Conservation (phyloP, 163 green algal genomes). For the Scenedesmus sp. region DNA sequence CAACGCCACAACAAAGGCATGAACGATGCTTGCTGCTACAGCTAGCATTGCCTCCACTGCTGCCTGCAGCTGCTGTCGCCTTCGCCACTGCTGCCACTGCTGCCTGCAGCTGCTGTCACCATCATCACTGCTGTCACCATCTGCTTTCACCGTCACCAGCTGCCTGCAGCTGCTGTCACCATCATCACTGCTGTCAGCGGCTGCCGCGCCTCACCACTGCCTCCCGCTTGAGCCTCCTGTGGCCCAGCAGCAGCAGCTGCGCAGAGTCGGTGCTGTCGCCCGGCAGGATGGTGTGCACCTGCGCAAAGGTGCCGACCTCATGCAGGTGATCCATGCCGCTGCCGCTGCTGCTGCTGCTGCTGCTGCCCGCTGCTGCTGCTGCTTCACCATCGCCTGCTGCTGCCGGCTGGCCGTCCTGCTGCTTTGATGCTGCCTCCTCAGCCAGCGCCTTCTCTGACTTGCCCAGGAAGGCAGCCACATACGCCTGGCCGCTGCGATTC, state of each 20-base stretch:
- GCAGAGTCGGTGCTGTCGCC: constrained; percentile 67
- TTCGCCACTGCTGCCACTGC: no score
- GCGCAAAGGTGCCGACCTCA: constrained; percentile 91
- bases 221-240: constrained; percentile 82
- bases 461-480: constrained; percentile 94
- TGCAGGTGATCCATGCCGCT: constrained; percentile 68
- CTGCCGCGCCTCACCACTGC: constrained; percentile 50
- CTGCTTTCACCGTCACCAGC: no score
- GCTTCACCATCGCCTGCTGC: neutral
- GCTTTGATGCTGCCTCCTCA: constrained; percentile 16
- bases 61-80: no score
- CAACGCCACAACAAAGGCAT: no score
- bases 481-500: constrained; percentile 81
- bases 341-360: constrained; percentile 34
- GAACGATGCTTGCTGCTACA: no score
- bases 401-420: neutral
- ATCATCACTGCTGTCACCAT: no score
- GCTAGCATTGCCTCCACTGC: no score
- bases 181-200: neutral
- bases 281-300: constrained; percentile 86
- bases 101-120: no score
- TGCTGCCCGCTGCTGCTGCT: neutral
- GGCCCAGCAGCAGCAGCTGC: constrained; percentile 94
- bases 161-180: neutral
- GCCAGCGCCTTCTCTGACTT: constrained; percentile 44